Evolutionary conservation across 257 asterid genomes (phyloP), one percentile per base, ranked within the genome.

Genomic region (Striga asiatica): DNA sequence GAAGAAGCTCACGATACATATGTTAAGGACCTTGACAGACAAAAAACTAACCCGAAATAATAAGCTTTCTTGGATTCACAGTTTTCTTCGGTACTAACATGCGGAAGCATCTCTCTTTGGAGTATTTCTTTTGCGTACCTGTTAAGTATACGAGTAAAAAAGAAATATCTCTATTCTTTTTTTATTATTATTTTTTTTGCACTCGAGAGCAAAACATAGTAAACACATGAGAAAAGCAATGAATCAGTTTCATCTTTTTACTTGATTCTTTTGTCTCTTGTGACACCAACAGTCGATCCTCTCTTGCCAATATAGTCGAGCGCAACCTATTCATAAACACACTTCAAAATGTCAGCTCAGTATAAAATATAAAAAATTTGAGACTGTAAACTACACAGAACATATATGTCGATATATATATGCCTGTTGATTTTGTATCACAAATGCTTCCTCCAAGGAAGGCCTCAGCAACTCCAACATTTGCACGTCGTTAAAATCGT

Each of bases 381-480:
- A 1, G 20, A 39, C 13, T 38, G 45, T 38, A 21, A 19, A 34
- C 17, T 21, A 8, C 2, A 61, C 2, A 61, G 11, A 12, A 8
- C 39, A 35, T 21, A 22, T 39, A 56, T 56, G 2, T 8, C 57
- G 23, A 5, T 11, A 3, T 45, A 28, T 62, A 85, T 45, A 28
- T 62, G 82, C 95, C 89, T 74, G 80, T 62, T 76, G 81, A 56
- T 76, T 87, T 72, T 87, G 96, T 61, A 87, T 87, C 42, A 87
- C 96, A 47, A 87, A 87, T 20, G 96, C 94, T 72, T 87, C 96
- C 66, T 87, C 96, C 68, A 87, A 53, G 6, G 96, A 87, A 13
- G 96, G 94, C 28, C 96, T 75, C 50, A 87, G 70, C 78, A 83
- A 50, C 70, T 87, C 96, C 96, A 87, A 83, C 96, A 87, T 87